Evolutionary conservation across 2,329 filamentous ascomycete genomes (phyloP), one percentile per base, ranked within the genome.

Genomic region (Hansfordia pulvinata): DNA sequence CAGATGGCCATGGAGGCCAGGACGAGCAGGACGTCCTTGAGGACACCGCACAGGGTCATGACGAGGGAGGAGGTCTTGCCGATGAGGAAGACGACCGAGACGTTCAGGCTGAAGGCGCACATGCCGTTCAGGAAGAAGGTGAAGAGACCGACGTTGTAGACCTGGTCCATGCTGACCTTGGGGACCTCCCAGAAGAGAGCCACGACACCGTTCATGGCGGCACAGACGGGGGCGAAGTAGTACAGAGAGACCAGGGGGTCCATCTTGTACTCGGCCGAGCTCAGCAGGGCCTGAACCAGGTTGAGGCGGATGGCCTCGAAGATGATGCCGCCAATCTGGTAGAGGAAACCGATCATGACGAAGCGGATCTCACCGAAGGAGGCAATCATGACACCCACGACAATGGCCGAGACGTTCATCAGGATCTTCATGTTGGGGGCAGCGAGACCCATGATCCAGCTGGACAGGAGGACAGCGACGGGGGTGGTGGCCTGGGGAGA

Each of bases 401-500:
- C 90, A 44, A 98, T 98, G 50, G 88, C 69, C 21, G 82, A 90
- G 35, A 98, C 86, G 50, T 98, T 98, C 49, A 82, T 69, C 43
- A 98, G 77, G 25, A 84, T 80, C 62, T 76, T 86, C 40, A 90
- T 52, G 60, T 85, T 92, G 28, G 84, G 81, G 35, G 82, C 74
- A 10, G 82, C 74, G 27, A 93, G 74, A 31, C 85, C 83, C 45
- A 96, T 75, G 28, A 67, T 63, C 88, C 90, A 96, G 39, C 84
- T 83, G 20, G 83, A 79, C 39, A 96, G 58, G 20, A 98, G 73
- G 27, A 96, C 86, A 28, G 85, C 86, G 32, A 96, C 86, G 10
- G 90, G 90, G 17, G 83, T 96, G 22, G 85, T 94, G 39, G 90
- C 90, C 82, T 86, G n/a, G n/a, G n/a, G n/a, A n/a, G n/a, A n/a